Conservation (phyloP, 306 rosid species). For the Neltuma alba region DNA sequence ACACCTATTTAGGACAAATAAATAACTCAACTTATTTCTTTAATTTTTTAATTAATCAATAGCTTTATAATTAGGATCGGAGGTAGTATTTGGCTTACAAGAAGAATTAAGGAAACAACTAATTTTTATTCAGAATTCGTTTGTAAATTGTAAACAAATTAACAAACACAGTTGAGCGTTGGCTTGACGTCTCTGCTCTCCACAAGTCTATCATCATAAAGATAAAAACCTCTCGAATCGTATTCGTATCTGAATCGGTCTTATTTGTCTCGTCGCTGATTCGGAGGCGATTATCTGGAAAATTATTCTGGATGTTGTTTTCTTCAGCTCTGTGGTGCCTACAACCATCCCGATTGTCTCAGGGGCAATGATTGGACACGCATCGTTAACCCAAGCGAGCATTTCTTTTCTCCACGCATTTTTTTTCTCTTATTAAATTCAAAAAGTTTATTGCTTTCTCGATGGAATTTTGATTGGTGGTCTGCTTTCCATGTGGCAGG, state of each 20-base stretch:
- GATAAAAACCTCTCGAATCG: constrained; percentile 26
- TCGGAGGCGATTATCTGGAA: background rate
- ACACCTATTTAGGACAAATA: too few relatives aligned
- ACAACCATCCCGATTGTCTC: background rate
- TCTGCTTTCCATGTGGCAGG: constrained; percentile 14
- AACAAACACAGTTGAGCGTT: background rate
- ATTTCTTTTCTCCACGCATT: background rate
- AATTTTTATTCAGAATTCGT: too few relatives aligned
- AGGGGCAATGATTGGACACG: constrained; percentile 16
- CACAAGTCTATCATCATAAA: background rate
- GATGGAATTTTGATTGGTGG: constrained; percentile 28
- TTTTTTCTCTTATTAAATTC: background rate
- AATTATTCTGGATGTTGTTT: constrained; percentile 9
- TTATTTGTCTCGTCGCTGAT: background rate
- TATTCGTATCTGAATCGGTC: background rate
- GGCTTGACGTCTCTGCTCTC: too few relatives aligned
- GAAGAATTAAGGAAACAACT: too few relatives aligned
- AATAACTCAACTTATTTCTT: too few relatives aligned
- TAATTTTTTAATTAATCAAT: too few relatives aligned
- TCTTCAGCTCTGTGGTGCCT: constrained; percentile 13
- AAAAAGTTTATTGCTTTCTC: background rate
- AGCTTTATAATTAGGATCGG: too few relatives aligned
- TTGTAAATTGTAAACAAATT: too few relatives aligned
- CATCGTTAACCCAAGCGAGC: background rate
- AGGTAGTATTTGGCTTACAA: too few relatives aligned